Evolutionary conservation across 306 rosid species (phyloP).

Genomic region (Cicer cuneatum): DNA sequence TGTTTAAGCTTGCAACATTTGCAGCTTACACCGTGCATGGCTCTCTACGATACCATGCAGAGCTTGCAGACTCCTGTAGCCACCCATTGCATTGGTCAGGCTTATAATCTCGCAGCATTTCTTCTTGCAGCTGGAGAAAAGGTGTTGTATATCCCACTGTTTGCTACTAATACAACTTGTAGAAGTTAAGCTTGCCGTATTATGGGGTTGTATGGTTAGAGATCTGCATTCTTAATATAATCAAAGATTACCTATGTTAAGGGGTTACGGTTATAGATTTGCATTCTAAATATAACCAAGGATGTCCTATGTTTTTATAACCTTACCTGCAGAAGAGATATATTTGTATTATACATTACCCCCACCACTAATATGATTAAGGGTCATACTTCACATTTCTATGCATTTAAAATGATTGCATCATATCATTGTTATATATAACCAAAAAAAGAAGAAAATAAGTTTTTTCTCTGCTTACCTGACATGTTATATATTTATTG

Average conservation of each 20-base stretch:
- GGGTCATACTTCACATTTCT: constrained; percentile 21
- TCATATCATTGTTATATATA: constrained; percentile 6
- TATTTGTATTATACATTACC: constrained; percentile 7
- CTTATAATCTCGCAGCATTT: constrained; percentile 80
- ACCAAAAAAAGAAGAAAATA: constrained; percentile 17
- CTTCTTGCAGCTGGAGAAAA: constrained; percentile 93
- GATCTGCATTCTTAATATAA: constrained; percentile 31
- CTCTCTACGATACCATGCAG: constrained; percentile 92
- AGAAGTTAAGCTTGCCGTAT: background rate
- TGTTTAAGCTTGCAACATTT: constrained; percentile 47
- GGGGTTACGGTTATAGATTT: constrained; percentile 24
- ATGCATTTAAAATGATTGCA: constrained; percentile 13
- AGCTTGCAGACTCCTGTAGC: constrained; percentile 83
- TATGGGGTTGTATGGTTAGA: background rate
- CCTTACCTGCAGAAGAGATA: background rate
- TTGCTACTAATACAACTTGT: constrained; percentile 28
- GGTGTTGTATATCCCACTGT: constrained; percentile 53
- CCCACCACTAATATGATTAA: constrained; percentile 25
- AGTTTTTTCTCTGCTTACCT: constrained; percentile 8
- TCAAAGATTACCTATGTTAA: constrained; percentile 23
- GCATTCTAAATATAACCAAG: constrained; percentile 21
- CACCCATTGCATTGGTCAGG: constrained; percentile 88
- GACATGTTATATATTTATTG: constrained; percentile 23
- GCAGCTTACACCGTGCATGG: constrained; percentile 92
- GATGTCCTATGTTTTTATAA: constrained; percentile 21